Evolutionary conservation across 352 stramenopile genomes (phyloP), one percentile per base, ranked within the genome.

Genomic region (Pseudoperonospora humuli): DNA sequence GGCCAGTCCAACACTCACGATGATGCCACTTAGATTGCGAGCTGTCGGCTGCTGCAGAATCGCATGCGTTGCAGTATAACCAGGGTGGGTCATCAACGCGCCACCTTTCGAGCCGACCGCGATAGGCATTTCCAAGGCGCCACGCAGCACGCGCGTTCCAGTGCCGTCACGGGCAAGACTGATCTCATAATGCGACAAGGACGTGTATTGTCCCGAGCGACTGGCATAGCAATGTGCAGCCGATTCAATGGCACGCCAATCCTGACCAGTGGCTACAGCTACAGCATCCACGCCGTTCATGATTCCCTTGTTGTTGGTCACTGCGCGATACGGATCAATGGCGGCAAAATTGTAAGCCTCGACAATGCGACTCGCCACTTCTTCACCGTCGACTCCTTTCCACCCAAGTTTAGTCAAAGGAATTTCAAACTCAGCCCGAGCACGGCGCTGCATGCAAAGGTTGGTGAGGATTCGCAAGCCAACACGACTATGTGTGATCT

Each of bases 271-370:
- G 3, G 82, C 82, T 5, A 94, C 47, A 27, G 79, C 79, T 13
- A 87, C 79, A 10, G 82, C 70, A 48, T 91, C 80, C 11, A 94
- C 66, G 28, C 79, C 82, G 47, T 94, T 94, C 75, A 94, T 90
- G 43, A 94, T 87, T 25, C 82, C 82, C 65, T 94, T 94, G 70
- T 94, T 94, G 61, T 94, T 81, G 24, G 81, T 93, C 45, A 90
- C 78, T 4, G 82, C 82, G 23, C 82, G 74, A 51, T 79, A 94
- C 31, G 82, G 82, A 28, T 94, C 82, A 15, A 87, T 52, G 15
- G 69, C 72, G 4, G 82, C 82, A 58, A 94, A 94, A 50, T 86
- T 84, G 69, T 84, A 90, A 4, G 82, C 82, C 35, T 92, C 79
- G 5, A 94, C 49, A 39, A 94, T 88, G 32, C 75, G 73, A 42